phyloP scores from a whole-genome alignment of 805 yeast genomes.

The Candida xiaguanensis region DNA sequence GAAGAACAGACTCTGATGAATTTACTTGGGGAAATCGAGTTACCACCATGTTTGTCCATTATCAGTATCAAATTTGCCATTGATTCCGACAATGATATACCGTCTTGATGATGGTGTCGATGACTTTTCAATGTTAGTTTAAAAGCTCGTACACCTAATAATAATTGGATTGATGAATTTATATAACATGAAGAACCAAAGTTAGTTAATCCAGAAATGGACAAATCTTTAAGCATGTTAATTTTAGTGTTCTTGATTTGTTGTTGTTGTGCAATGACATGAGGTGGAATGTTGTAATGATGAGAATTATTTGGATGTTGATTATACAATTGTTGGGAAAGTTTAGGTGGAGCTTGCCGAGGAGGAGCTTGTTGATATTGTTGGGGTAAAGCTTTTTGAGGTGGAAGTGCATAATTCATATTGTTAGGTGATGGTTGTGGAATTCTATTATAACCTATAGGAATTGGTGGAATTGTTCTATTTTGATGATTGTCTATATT shows the following conservation, averaged over 20 bases:
- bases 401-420: neutral
- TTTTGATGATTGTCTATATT: neutral
- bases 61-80: conserved; percentile 53
- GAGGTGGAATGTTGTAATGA: conserved; percentile 5
- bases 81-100: conserved; percentile 43
- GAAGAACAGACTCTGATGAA: conserved; percentile 51
- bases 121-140: conserved; percentile 33
- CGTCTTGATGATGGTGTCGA: conserved; percentile 14
- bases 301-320: neutral
- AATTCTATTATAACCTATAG: neutral
- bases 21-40: conserved; percentile 60
- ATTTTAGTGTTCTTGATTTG: conserved; percentile 13
- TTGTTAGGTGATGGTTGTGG: neutral
- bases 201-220: conserved; percentile 62
- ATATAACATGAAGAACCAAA: conserved; percentile 75
- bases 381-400: neutral
- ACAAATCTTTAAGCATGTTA: conserved; percentile 33
- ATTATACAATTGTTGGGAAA: conserved; percentile 6
- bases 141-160: conserved; percentile 53
- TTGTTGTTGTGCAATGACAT: conserved; percentile 8
- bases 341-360: conserved; percentile 8
- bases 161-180: conserved; percentile 68
- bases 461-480: neutral
- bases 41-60: conserved; percentile 56
- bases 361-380: conserved; percentile 3